Evolutionary conservation across 352 stramenopile genomes (phyloP).

Genomic region (Phytophthora europaea): DNA sequence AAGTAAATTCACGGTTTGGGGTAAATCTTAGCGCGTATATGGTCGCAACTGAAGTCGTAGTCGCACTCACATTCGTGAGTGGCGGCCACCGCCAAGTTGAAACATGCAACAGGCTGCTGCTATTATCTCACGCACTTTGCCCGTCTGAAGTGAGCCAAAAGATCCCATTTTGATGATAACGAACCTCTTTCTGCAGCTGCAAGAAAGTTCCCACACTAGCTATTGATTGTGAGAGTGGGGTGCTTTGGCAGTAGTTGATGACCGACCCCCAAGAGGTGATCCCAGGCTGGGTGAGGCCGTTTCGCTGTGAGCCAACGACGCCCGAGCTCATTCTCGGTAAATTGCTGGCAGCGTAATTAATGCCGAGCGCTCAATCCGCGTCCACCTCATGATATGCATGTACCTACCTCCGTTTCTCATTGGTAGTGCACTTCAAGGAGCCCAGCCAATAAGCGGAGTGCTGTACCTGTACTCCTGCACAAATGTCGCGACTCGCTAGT

Average conservation of each 20-base stretch:
- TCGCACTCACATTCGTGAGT: neutral
- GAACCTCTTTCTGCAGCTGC: slow-evolving; percentile 5
- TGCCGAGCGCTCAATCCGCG: neutral
- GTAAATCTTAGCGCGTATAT: neutral
- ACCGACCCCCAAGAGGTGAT: too few species aligned
- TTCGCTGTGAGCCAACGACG: neutral
- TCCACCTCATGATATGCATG: slow-evolving; percentile 7
- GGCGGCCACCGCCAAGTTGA: neutral
- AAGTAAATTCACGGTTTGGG: neutral
- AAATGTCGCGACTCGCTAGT: slow-evolving; percentile 7
- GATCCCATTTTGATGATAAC: slow-evolving; percentile 6
- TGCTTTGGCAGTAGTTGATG: too few species aligned
- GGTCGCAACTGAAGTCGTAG: neutral
- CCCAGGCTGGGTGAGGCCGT: neutral
- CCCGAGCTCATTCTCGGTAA: neutral
- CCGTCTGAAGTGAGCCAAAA: slow-evolving; percentile 11
- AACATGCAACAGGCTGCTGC: slow-evolving; percentile 6
- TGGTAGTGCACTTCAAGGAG: neutral
- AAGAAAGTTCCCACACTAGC: slow-evolving; percentile 12
- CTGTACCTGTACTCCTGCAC: neutral
- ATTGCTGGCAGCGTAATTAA: neutral
- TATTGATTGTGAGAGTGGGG: slow-evolving; percentile 3
- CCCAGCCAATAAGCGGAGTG: neutral
- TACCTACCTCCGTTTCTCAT: too few species aligned
- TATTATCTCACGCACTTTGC: neutral